Conservation (phyloP, 148 eudicot species). For the Spergularia bocconei region DNA sequence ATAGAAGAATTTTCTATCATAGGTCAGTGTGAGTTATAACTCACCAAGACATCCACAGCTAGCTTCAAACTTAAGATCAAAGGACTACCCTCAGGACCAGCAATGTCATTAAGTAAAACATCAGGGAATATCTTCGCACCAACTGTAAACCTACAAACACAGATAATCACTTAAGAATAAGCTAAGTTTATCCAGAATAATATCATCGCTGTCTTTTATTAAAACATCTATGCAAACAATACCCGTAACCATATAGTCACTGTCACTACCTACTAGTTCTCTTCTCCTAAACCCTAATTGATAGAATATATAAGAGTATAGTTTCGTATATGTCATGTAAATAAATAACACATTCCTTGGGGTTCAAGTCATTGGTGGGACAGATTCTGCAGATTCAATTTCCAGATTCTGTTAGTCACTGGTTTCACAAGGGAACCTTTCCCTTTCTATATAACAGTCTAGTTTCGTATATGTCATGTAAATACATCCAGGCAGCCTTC, state of each 20-base stretch:
- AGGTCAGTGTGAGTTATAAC: constrained; percentile 27
- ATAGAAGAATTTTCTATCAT: background rate
- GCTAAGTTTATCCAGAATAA: constrained; percentile 1
- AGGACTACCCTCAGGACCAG: constrained; percentile 85
- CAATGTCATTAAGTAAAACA: constrained; percentile 92
- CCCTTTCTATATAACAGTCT: too few relatives aligned
- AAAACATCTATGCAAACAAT: background rate
- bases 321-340: background rate
- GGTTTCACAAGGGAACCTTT: too few relatives aligned
- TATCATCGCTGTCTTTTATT: background rate
- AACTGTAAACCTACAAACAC: constrained; percentile 51
- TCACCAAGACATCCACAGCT: constrained; percentile 92
- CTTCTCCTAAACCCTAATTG: background rate
- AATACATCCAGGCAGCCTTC: too few relatives aligned
- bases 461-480: too few relatives aligned
- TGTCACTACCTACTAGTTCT: background rate
- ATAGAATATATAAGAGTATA: background rate
- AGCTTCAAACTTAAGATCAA: constrained; percentile 90
- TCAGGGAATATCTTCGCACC: constrained; percentile 77
- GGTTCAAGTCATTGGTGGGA: background rate
- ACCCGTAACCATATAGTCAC: background rate
- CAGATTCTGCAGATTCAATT: background rate
- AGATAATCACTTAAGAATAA: constrained; percentile 1
- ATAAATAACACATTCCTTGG: background rate
- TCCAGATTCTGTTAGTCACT: too few relatives aligned